Evolutionary conservation across 495 filamentous ascomycete species (phyloP).

Genomic region (Penicillium cosmopolitanum): DNA sequence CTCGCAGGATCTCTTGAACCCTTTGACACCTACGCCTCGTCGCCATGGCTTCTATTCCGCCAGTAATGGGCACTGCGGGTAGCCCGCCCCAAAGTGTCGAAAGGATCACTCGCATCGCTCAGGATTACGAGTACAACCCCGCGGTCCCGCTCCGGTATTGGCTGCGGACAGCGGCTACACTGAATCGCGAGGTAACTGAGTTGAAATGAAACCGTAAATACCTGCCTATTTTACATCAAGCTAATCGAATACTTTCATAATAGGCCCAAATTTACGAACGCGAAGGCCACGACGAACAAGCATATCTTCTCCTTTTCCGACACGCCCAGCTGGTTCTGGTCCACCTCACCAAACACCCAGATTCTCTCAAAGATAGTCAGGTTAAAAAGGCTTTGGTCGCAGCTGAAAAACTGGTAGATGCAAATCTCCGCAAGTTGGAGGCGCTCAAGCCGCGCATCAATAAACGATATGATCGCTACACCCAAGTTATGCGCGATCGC

Average conservation of each 20-base stretch:
- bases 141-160: slow-evolving; percentile 75
- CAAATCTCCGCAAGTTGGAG: slow-evolving; percentile 63
- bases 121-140: slow-evolving; percentile 78
- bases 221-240: not conserved
- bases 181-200: slow-evolving; percentile 73
- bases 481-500: slow-evolving; percentile 55
- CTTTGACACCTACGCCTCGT: not conserved
- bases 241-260: slow-evolving; percentile 13
- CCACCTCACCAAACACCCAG: slow-evolving; percentile 63
- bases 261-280: slow-evolving; percentile 79
- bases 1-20: not conserved
- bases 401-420: slow-evolving; percentile 57
- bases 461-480: slow-evolving; percentile 63
- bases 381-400: slow-evolving; percentile 50
- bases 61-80: slow-evolving; percentile 25
- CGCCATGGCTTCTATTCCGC: slow-evolving; percentile 35
- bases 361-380: slow-evolving; percentile 47
- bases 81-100: slow-evolving; percentile 66
- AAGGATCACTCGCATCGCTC: slow-evolving; percentile 70
- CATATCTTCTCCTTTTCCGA: slow-evolving; percentile 84
- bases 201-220: not conserved
- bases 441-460: slow-evolving; percentile 68
- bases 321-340: slow-evolving; percentile 73
- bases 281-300: slow-evolving; percentile 83
- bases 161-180: slow-evolving; percentile 76